Conservation (phyloP, 73 alveolate genomes). For the Diophrys sp. region DNA sequence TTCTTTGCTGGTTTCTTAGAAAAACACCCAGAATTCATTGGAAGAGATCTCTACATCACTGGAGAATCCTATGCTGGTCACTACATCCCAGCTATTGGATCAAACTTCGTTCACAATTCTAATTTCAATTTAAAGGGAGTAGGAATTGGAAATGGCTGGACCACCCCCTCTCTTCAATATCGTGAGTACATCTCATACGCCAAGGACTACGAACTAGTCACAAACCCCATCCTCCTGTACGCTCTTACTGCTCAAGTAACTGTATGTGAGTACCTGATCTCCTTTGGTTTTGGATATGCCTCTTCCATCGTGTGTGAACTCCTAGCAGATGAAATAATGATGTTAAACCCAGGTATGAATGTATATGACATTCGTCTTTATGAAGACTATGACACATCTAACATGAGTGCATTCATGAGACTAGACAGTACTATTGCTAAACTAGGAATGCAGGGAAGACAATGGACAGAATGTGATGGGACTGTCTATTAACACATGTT, state of each 20-base stretch:
- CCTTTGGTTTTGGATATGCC: conserved; percentile 8
- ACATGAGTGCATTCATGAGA: conserved; percentile 24
- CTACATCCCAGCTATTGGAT: conserved; percentile 85
- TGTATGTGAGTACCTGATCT: conserved; percentile 35
- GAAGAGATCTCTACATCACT: conserved; percentile 88
- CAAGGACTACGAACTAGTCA: conserved; percentile 40
- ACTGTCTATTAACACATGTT: conserved; percentile 23
- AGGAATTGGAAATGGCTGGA: conserved; percentile 79
- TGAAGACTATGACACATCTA: conserved; percentile 32
- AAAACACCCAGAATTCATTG: conserved; percentile 66
- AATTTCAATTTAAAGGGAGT: conserved; percentile 59
- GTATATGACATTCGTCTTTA: conserved; percentile 52
- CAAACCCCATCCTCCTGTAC: conserved; percentile 25
- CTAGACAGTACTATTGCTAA: background rate
- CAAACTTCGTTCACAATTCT: conserved; percentile 41
- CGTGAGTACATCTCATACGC: conserved; percentile 61
- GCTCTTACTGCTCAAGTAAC: conserved; percentile 25
- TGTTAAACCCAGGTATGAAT: conserved; percentile 41
- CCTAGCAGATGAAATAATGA: conserved; percentile 22
- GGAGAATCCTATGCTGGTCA: conserved; percentile 98
- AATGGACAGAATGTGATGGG: conserved; percentile 47
- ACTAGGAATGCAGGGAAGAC: conserved; percentile 28
- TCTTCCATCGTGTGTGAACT: conserved; percentile 50
- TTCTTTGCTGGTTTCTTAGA: conserved; percentile 55
- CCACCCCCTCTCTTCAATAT: conserved; percentile 51